phyloP scores from a whole-genome alignment of 2,329 filamentous ascomycete species.

The Hymenoscyphus infarciens region DNA sequence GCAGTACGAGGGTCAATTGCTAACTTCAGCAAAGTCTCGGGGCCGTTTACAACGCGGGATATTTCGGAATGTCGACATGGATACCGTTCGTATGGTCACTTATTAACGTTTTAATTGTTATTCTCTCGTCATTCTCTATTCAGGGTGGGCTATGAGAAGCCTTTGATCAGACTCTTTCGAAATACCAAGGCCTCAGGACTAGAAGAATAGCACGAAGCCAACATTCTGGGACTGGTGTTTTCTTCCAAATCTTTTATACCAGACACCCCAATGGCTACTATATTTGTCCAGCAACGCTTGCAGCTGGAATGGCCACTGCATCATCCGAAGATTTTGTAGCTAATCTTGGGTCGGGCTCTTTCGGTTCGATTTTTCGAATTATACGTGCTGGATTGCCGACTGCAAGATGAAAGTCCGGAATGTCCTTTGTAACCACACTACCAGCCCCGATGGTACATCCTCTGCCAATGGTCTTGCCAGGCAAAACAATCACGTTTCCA shows the following conservation, averaged over 20 bases:
- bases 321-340: constrained; percentile 66
- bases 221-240: neutral
- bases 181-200: neutral
- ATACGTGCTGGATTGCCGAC: constrained; percentile 65
- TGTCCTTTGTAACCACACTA: constrained; percentile 76
- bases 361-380: constrained; percentile 42
- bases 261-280: neutral
- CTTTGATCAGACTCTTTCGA: neutral
- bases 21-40: constrained; percentile 47
- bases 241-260: neutral
- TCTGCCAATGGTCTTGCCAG: constrained; percentile 74
- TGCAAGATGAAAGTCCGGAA: constrained; percentile 60
- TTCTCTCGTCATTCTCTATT: constrained; percentile 68
- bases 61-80: constrained; percentile 72
- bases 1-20: neutral
- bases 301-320: constrained; percentile 52
- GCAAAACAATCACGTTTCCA: constrained; percentile 66
- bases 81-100: constrained; percentile 67
- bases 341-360: constrained; percentile 28
- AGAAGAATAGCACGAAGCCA: neutral
- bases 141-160: constrained; percentile 58
- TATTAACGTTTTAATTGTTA: constrained; percentile 63
- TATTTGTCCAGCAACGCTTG: neutral
- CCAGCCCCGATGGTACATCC: constrained; percentile 75
- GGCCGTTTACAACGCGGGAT: constrained; percentile 63